Evolutionary conservation across 2,329 filamentous ascomycete genomes (phyloP).

Genomic region (Hypoxylon sp.): DNA sequence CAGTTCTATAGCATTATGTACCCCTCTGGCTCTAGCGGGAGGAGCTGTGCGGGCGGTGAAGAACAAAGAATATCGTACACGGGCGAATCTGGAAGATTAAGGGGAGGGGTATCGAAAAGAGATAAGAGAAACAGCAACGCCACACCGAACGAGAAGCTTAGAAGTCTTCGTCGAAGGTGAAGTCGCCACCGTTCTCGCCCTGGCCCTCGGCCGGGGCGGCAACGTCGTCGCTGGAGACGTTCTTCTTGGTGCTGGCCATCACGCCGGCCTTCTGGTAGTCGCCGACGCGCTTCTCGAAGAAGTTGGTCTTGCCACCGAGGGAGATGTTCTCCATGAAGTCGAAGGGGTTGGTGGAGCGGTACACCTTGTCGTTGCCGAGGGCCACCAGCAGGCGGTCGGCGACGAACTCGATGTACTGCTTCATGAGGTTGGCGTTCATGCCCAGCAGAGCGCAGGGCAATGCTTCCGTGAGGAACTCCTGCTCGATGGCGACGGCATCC

Average conservation of each 20-base stretch:
- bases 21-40: conserved; percentile 15
- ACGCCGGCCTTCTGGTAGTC: conserved; percentile 99
- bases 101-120: conserved; percentile 44
- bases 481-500: conserved; percentile 93
- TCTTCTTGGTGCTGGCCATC: conserved; percentile 89
- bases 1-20: conserved; percentile 33
- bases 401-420: conserved; percentile 99
- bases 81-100: conserved; percentile 20
- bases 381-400: conserved; percentile 93
- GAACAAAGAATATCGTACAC: conserved; percentile 31
- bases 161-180: conserved; percentile 97
- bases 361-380: conserved; percentile 93
- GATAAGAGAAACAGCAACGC: conserved; percentile 29
- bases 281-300: conserved; percentile 99
- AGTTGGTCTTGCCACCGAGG: conserved; percentile 99
- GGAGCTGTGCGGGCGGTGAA: background rate
- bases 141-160: conserved; percentile 63
- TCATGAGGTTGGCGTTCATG: conserved; percentile 98
- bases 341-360: conserved; percentile 94
- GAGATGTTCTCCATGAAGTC: conserved; percentile 99
- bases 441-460: conserved; percentile 92
- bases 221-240: conserved; percentile 59
- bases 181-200: conserved; percentile 77
- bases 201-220: conserved; percentile 62
- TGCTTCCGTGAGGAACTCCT: conserved; percentile 97